Evolutionary conservation across 345 rosid species (phyloP).

Genomic region (Citrus hindsii): DNA sequence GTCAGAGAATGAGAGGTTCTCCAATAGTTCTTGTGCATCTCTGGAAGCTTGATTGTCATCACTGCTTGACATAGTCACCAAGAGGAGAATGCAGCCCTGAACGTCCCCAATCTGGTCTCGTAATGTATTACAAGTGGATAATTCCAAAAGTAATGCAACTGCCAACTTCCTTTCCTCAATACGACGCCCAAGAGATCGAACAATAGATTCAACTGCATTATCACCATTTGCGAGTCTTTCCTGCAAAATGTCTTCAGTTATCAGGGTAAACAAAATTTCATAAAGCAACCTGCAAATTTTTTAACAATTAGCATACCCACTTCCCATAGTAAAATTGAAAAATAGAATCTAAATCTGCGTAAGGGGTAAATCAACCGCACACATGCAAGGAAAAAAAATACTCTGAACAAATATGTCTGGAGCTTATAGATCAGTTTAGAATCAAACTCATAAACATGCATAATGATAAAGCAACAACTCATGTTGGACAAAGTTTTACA

Average conservation of each 20-base stretch:
- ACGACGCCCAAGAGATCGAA: conserved; percentile 57
- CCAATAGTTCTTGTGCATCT: conserved; percentile 51
- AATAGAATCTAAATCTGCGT: not conserved
- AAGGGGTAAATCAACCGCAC: not conserved
- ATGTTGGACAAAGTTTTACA: not conserved
- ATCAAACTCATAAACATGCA: not conserved
- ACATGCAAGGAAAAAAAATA: no score
- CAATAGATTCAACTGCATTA: conserved; percentile 48
- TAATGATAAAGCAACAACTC: not conserved
- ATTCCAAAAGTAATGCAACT: conserved; percentile 46
- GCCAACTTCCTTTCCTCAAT: conserved; percentile 55
- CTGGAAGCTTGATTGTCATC: conserved; percentile 49
- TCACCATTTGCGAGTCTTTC: conserved; percentile 47
- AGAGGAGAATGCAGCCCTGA: conserved; percentile 60
- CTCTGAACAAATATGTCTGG: not conserved
- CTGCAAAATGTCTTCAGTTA: conserved; percentile 33
- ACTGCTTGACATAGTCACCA: conserved; percentile 59
- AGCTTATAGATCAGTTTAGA: not conserved
- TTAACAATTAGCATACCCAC: not conserved
- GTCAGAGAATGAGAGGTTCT: conserved; percentile 55
- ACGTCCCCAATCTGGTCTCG: conserved; percentile 49
- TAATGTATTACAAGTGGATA: conserved; percentile 35
- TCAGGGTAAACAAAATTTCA: conserved; percentile 9
- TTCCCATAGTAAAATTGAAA: not conserved
- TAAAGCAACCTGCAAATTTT: not conserved